Percentiles rank a stretch among this genome's conserved stretches.
Evolutionary conservation across 257 asterid genomes (phyloP).

Genomic region (Rubia yunnanensis): DNA sequence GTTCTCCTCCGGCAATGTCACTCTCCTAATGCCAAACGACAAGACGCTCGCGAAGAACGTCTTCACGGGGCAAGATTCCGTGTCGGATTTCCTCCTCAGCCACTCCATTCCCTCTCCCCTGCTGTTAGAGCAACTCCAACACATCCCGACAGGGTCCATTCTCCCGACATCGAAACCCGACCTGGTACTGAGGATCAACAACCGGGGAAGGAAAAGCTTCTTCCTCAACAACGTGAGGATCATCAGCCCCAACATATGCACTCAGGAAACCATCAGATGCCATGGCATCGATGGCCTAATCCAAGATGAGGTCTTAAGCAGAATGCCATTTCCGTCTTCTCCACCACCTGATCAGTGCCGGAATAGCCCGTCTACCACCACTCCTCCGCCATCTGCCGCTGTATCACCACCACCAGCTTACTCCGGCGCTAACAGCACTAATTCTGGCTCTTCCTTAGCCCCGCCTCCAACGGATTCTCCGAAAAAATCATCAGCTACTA

Average conservation of each 20-base stretch:
- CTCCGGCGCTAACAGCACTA: not conserved
- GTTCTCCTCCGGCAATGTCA: conserved; percentile 27
- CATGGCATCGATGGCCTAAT: conserved; percentile 69
- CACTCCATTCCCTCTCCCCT: conserved; percentile 64
- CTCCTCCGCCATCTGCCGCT: not conserved
- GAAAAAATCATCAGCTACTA: conserved; percentile 1
- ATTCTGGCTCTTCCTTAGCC: not conserved
- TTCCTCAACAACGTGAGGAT: conserved; percentile 54
- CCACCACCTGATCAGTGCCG: not conserved
- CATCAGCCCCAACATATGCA: conserved; percentile 58
- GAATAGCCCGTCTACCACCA: not conserved
- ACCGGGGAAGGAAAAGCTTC: conserved; percentile 36
- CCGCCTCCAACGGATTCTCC: not conserved
- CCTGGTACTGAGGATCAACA: conserved; percentile 34
- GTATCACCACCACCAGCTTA: not conserved
- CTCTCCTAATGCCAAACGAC: conserved; percentile 78
- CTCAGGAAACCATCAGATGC: conserved; percentile 44
- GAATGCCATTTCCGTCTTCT: not conserved
- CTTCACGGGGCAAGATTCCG: conserved; percentile 12
- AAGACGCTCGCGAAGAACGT: conserved; percentile 27
- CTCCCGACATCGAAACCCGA: conserved; percentile 58
- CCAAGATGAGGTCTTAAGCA: conserved; percentile 11
- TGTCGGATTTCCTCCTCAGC: conserved; percentile 47
- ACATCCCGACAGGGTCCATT: conserved; percentile 53
- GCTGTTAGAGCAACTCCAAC: conserved; percentile 46